These are phyloP conservation scores for Ilex paraguariensis DNA, from an alignment of 305 asterid genomes.

Conservation along the genomic window DNA sequence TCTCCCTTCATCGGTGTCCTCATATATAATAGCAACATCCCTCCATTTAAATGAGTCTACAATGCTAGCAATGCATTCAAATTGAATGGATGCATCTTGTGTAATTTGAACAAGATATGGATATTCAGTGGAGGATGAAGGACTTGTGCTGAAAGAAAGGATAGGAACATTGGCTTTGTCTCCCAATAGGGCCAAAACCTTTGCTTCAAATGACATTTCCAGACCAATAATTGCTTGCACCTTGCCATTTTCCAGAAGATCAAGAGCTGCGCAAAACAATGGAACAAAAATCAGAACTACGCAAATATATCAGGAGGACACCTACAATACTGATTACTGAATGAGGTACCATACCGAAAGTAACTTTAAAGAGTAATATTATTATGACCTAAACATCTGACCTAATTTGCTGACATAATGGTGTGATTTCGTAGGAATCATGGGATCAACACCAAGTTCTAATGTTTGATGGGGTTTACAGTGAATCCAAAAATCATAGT, in stretches of 20 bases:
- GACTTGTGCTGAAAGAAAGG: slow-evolving; percentile 26
- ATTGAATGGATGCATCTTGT: slow-evolving; percentile 27
- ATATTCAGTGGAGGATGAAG: slow-evolving; percentile 10
- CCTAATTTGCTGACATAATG: too few relatives aligned
- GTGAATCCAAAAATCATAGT: too few relatives aligned
- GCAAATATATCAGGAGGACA: too few relatives aligned
- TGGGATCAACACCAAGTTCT: too few relatives aligned
- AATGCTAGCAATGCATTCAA: slow-evolving; percentile 28
- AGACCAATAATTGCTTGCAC: slow-evolving; percentile 36
- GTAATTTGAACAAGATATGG: slow-evolving; percentile 32
- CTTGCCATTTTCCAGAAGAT: slow-evolving; percentile 32
- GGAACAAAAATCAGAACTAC: too few relatives aligned
- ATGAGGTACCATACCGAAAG: too few relatives aligned
- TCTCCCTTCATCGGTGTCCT: slow-evolving; percentile 29
- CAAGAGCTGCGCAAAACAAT: slow-evolving; percentile 22
- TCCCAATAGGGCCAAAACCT: slow-evolving; percentile 22
- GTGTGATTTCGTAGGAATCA: too few relatives aligned
- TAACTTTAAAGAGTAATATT: too few relatives aligned
- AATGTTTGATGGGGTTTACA: too few relatives aligned
- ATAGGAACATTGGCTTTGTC: slow-evolving; percentile 29
- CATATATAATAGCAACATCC: slow-evolving; percentile 22
- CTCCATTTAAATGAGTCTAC: slow-evolving; percentile 29
- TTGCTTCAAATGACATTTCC: slow-evolving; percentile 15
- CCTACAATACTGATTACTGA: too few relatives aligned
- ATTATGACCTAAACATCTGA: too few relatives aligned